phyloP scores from a whole-genome alignment of 306 rosid genomes.

The Acacia crassicarpa region DNA sequence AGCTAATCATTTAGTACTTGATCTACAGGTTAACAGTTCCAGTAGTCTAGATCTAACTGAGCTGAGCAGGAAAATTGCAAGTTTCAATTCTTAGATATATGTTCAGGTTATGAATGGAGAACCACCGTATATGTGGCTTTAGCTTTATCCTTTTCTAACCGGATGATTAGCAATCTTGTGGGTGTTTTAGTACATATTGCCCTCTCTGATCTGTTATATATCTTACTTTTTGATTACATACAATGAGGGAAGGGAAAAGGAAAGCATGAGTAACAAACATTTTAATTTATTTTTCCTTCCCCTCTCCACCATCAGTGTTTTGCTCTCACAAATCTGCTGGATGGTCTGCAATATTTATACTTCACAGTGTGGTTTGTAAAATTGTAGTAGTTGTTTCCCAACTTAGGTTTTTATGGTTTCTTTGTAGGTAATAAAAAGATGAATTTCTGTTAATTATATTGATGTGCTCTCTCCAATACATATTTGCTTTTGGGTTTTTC shows the following conservation, averaged over 20 bases:
- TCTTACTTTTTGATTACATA: neutral
- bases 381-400: neutral
- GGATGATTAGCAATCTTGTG: neutral
- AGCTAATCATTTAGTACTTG: neutral
- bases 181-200: neutral
- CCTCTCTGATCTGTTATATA: neutral
- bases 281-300: neutral
- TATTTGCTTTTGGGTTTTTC: neutral
- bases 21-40: constrained; percentile 45
- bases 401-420: neutral
- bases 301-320: neutral
- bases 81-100: constrained; percentile 25
- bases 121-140: neutral
- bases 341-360: neutral
- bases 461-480: neutral
- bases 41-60: constrained; percentile 31
- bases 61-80: constrained; percentile 52
- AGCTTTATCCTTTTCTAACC: neutral
- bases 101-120: constrained; percentile 31
- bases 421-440: neutral
- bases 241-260: neutral
- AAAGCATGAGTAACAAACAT: neutral
- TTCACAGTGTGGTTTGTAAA: neutral
- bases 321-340: neutral
- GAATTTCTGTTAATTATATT: neutral